Evolutionary conservation across 2,329 filamentous ascomycete species (phyloP), one percentile per base, ranked within the genome.

Genomic region (Fusarium redolens): DNA sequence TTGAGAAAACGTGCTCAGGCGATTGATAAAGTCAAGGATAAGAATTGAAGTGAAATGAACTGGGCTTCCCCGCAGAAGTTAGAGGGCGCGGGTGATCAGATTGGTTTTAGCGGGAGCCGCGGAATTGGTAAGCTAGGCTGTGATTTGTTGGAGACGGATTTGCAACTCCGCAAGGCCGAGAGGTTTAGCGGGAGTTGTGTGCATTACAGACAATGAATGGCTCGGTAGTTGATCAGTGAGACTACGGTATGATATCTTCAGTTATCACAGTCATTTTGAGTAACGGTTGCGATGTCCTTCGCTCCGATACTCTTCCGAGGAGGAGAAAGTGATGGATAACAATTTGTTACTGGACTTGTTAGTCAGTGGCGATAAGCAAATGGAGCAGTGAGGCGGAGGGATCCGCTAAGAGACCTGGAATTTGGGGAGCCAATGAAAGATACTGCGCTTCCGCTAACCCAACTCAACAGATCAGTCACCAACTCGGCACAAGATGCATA

Each of bases 31-130:
- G 48, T 45, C 60, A 48, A 37, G 38, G 41, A 50, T 69, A 43
- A 69, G 20, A 50, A 44, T 28, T 22, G 40, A 54, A 48, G 30
- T 57, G 44, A 22, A 51, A 25, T 35, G 40, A 41, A 40, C 18
- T 50, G 43, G 18, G 37, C 47, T 73, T 70, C 69, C 69, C 69
- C 69, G 69, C 69, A 73, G 70, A 61, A 71, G 62, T 56, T 51
- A 7, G 56, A 65, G 25, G 10, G 35, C 30, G 30, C 28, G 8
- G 8, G n/a, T 15, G 52, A 60, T 48, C 31, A 61, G 43, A 61
- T 57, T 51, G 65, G 69, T n/a, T n/a, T 58, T 73, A 73, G 69
- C 41, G 50, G 33, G 50, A 52, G 13, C 50, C 22, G 33, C 33
- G 65, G 25, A 51, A 51, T 40, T 59, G 45, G 45, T 52, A 41